Base-by-base conservation (phyloP, 1,284 basidiomycete genomes). In the Uromyces viciae-fabae region DNA sequence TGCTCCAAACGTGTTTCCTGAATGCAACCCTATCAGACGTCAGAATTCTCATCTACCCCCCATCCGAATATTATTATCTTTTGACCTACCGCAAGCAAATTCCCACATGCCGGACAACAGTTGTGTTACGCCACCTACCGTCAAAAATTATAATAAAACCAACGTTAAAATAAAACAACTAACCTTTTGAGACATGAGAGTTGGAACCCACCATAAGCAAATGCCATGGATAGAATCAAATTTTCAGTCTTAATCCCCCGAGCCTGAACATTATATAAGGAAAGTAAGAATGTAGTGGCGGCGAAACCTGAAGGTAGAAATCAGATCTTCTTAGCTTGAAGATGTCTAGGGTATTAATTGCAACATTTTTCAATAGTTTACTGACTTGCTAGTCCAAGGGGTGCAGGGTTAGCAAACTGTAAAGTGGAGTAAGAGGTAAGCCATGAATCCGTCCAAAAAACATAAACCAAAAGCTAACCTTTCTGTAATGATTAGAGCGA, bases 171-270 rank as follows among this genome's bases (percentile, higher is more conserved):
- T 31, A 9, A 28, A n/a, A n/a, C n/a, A n/a, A n/a, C n/a, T n/a
- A n/a, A n/a, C n/a, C n/a, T n/a, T n/a, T 49, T 49, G 46, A 49
- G 22, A 49, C 46, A 25, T 31, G 25, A 46, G 42, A 78, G 28
- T 0, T 31, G 0, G 22, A 72, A 62, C 66, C 46, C 15, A 72
- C 77, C 77, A 79, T 90, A 90, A 85, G 90, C 92, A 82, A 93
- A 86, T 8, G 93, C 92, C 90, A 95, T 92, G 82, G 93, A 93
- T 80, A 95, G 89, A 82, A 95, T 90, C 76, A 92, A 90, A 84
- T 95, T 94, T 88, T 52, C 90, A 86, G 76, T 71, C 84, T 84
- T 84, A 77, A 88, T 85, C 40, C 85, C 84, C 43, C 87, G 84
- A 2, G 86, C 84, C 14, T 83, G 81, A 71, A 86, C 84, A 83